Conservation (phyloP, 768 basidiomycete genomes). For the Dentipellis fragilis region DNA sequence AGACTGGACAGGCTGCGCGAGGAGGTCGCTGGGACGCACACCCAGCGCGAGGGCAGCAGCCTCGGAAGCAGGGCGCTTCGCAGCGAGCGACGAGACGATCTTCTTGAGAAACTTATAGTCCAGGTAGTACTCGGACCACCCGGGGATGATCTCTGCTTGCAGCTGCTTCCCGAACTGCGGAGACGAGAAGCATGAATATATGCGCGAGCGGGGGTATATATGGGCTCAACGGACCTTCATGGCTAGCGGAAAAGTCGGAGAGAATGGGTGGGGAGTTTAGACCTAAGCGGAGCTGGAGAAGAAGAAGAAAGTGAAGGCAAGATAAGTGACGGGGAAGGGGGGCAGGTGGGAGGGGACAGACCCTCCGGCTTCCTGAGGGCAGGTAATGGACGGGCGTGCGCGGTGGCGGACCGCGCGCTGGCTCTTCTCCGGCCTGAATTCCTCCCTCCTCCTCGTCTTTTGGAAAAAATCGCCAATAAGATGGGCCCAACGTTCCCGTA, state of each 20-base stretch:
- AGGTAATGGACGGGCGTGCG: too few species aligned
- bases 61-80: constrained; percentile 84
- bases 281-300: neutral
- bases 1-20: constrained; percentile 22
- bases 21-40: constrained; percentile 55
- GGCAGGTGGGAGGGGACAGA: neutral
- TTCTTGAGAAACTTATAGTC: constrained; percentile 99
- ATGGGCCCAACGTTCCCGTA: neutral
- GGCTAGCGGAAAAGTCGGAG: neutral
- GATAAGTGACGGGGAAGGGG: too few species aligned
- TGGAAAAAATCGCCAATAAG: neutral
- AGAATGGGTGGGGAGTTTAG: neutral
- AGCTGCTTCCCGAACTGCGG: constrained; percentile 95
- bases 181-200: neutral
- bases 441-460: too few species aligned
- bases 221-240: constrained; percentile 22
- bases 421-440: too few species aligned
- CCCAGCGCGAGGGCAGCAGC: constrained; percentile 81
- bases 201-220: constrained; percentile 3
- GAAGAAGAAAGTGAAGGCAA: too few species aligned
- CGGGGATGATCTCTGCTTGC: constrained; percentile 90
- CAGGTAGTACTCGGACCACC: constrained; percentile 92
- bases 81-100: constrained; percentile 91
- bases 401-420: too few species aligned
- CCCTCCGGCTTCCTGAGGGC: neutral